phyloP scores from a whole-genome alignment of 495 filamentous ascomycete genomes.

The Collariella sp. region DNA sequence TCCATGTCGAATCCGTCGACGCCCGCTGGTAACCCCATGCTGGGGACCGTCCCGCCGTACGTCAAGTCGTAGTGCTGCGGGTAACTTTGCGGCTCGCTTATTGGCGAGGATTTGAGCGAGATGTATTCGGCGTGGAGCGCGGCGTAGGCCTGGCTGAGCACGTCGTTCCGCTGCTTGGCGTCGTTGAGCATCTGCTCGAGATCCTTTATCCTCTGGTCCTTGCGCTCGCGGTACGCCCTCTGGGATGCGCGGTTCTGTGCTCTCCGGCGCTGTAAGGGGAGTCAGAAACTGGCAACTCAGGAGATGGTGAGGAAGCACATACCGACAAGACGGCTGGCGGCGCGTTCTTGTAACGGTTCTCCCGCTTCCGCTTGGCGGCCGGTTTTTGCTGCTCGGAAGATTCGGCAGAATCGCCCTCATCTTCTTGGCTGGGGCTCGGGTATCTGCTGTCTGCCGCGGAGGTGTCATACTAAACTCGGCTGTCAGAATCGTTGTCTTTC shows the following conservation, averaged over 20 bases:
- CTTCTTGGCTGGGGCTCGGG: constrained; percentile 31
- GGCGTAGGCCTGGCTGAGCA: constrained; percentile 35
- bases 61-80: constrained; percentile 12
- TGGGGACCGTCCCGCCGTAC: constrained; percentile 10
- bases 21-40: constrained; percentile 10
- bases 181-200: constrained; percentile 67
- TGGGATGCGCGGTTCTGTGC: constrained; percentile 57
- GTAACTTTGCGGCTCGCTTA: constrained; percentile 21
- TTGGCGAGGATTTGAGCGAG: constrained; percentile 26
- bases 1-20: constrained; percentile 24
- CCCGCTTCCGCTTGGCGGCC: constrained; percentile 37
- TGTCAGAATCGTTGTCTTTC: constrained; percentile 5
- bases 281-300: constrained; percentile 14
- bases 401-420: constrained; percentile 36
- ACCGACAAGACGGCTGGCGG: constrained; percentile 41
- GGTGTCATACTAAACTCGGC: constrained; percentile 26
- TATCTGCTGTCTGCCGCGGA: constrained; percentile 26
- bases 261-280: constrained; percentile 39
- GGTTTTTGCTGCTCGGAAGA: constrained; percentile 26
- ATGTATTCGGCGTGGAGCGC: constrained; percentile 36
- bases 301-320: constrained; percentile 7
- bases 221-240: constrained; percentile 74
- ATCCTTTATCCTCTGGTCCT: constrained; percentile 73
- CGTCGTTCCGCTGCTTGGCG: constrained; percentile 37
- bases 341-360: constrained; percentile 44